These are phyloP conservation scores for Hypoxylon cercidicola DNA, from an alignment of 495 filamentous ascomycete species.

Conservation along the genomic window DNA sequence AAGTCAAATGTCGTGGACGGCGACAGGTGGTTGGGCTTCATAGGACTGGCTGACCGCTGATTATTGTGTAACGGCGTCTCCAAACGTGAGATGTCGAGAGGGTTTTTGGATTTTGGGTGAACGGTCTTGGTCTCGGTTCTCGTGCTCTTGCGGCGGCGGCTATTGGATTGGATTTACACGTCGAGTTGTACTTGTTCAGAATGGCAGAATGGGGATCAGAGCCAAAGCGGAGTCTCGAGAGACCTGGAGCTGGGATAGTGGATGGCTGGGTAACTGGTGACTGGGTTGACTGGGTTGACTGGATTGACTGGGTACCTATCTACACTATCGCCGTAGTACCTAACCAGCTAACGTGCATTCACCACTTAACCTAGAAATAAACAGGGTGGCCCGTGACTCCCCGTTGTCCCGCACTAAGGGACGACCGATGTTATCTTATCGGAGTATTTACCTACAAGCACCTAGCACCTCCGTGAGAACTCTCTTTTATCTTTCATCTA, in stretches of 20 bases:
- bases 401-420: constrained; percentile 19
- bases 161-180: constrained; percentile 46
- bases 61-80: constrained; percentile 27
- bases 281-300: constrained; percentile 5
- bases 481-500: background rate
- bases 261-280: constrained; percentile 6
- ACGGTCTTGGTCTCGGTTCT: constrained; percentile 23
- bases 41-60: constrained; percentile 41
- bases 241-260: constrained; percentile 10
- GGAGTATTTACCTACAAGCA: no score
- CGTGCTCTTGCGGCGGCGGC: constrained; percentile 36
- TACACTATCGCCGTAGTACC: no score
- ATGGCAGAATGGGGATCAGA: constrained; percentile 14
- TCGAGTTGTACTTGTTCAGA: constrained; percentile 39
- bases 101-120: constrained; percentile 3
- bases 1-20: constrained; percentile 34
- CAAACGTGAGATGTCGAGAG: background rate
- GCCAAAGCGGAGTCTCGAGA: constrained; percentile 36
- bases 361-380: no score
- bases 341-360: no score
- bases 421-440: constrained; percentile 26
- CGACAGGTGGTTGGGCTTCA: constrained; percentile 45
- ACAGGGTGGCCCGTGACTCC: constrained; percentile 29
- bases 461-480: no score
- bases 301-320: no score